Evolutionary conservation across 495 filamentous ascomycete genomes (phyloP).

Genomic region (Penicillium salamii): DNA sequence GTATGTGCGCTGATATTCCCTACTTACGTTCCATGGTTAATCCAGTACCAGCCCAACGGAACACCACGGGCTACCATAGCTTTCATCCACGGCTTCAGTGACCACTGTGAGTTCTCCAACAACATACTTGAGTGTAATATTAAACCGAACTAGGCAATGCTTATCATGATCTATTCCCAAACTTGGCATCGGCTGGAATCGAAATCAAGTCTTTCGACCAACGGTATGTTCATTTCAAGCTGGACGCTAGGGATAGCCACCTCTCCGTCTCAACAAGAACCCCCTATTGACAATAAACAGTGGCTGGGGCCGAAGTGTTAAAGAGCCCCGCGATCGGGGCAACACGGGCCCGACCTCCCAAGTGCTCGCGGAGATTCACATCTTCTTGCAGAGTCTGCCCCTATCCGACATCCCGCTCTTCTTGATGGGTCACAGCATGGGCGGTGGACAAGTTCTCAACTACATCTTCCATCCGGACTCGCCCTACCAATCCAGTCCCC

Average conservation of each 20-base stretch:
- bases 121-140: too few relatives aligned
- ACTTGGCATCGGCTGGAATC: slow-evolving; percentile 68
- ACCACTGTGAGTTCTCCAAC: slow-evolving; percentile 65
- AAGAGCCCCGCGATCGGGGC: slow-evolving; percentile 52
- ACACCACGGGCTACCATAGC: slow-evolving; percentile 63
- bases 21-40: neutral
- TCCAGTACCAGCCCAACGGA: slow-evolving; percentile 41
- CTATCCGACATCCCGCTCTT: slow-evolving; percentile 61
- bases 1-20: slow-evolving; percentile 42
- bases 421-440: slow-evolving; percentile 86
- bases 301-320: slow-evolving; percentile 56
- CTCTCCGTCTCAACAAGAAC: neutral
- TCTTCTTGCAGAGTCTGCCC: slow-evolving; percentile 50
- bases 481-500: slow-evolving; percentile 12
- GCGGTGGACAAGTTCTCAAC: slow-evolving; percentile 62
- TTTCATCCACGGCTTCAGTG: slow-evolving; percentile 84
- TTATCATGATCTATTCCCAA: slow-evolving; percentile 66
- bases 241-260: neutral
- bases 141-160: slow-evolving; percentile 49
- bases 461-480: slow-evolving; percentile 21
- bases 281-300: slow-evolving; percentile 5
- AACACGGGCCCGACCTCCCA: slow-evolving; percentile 65
- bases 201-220: slow-evolving; percentile 76
- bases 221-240: slow-evolving; percentile 37
- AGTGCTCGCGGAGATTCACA: slow-evolving; percentile 74